These are phyloP conservation scores for Aspergillus persii DNA, from an alignment of 2,329 filamentous ascomycete species.

Conservation along the genomic window DNA sequence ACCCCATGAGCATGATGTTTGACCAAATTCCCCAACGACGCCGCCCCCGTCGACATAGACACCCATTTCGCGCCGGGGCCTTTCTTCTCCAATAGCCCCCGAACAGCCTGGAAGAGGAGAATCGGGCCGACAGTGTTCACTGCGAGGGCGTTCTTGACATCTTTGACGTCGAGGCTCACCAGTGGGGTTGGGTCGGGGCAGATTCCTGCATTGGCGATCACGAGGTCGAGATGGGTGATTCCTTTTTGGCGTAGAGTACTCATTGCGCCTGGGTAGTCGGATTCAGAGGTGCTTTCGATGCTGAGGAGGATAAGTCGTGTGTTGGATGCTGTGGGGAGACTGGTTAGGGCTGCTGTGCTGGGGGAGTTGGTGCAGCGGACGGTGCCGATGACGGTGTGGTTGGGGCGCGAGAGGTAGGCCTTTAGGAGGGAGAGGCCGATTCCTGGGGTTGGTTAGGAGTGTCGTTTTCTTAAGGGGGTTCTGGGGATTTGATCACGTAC, in stretches of 20 bases:
- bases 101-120: neutral
- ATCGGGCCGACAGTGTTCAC: neutral
- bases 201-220: neutral
- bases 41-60: neutral
- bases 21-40: neutral
- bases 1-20: neutral
- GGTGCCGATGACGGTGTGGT: slow-evolving; percentile 4
- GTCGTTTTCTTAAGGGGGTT: too few relatives aligned
- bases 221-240: neutral
- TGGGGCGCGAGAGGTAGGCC: neutral
- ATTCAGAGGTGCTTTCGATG: slow-evolving; percentile 39
- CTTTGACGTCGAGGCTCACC: neutral
- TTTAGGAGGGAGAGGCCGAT: neutral
- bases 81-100: neutral
- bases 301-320: slow-evolving; percentile 44
- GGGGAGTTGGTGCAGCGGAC: neutral
- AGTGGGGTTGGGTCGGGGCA: neutral
- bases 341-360: neutral
- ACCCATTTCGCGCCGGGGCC: neutral
- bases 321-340: slow-evolving; percentile 34
- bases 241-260: too few relatives aligned
- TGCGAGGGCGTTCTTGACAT: neutral
- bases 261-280: too few relatives aligned
- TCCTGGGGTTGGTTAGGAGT: neutral
- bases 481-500: neutral